phyloP scores from a whole-genome alignment of 2,329 filamentous ascomycete species.

The Fusarium chlamydosporum region DNA sequence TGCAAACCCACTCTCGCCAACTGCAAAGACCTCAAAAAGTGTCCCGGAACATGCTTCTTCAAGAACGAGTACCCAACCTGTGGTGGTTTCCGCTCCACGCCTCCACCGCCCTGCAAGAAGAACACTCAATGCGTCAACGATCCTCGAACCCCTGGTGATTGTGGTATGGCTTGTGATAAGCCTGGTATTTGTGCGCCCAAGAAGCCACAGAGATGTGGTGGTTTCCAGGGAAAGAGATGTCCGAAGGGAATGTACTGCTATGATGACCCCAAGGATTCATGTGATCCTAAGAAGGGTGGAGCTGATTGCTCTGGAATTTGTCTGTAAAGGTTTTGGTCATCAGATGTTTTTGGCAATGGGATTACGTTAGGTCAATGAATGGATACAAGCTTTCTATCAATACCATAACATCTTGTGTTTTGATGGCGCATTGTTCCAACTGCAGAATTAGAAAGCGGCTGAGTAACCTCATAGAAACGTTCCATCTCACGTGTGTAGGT shows the following conservation, averaged over 20 bases:
- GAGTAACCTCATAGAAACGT: not conserved
- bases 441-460: accelerated
- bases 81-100: slow-evolving; percentile 51
- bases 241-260: slow-evolving; percentile 52
- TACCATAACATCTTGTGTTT: not conserved
- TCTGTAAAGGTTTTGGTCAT: slow-evolving; percentile 34
- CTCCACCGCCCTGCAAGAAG: slow-evolving; percentile 46
- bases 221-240: slow-evolving; percentile 49
- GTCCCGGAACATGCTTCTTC: slow-evolving; percentile 51
- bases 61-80: slow-evolving; percentile 53
- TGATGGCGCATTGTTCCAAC: too few relatives aligned
- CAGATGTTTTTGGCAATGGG: not conserved
- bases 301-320: slow-evolving; percentile 54
- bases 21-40: slow-evolving; percentile 51
- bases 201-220: slow-evolving; percentile 44
- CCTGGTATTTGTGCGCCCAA: slow-evolving; percentile 55
- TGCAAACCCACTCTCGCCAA: slow-evolving; percentile 45
- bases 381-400: not conserved
- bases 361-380: not conserved
- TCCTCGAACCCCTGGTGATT: slow-evolving; percentile 49
- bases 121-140: slow-evolving; percentile 53
- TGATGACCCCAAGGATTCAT: slow-evolving; percentile 49
- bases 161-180: slow-evolving; percentile 56
- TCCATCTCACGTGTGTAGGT: slow-evolving; percentile 1
- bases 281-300: slow-evolving; percentile 51